Conservation (phyloP, 192 early-diverging fungal genomes). For the Backusella australiensis region DNA sequence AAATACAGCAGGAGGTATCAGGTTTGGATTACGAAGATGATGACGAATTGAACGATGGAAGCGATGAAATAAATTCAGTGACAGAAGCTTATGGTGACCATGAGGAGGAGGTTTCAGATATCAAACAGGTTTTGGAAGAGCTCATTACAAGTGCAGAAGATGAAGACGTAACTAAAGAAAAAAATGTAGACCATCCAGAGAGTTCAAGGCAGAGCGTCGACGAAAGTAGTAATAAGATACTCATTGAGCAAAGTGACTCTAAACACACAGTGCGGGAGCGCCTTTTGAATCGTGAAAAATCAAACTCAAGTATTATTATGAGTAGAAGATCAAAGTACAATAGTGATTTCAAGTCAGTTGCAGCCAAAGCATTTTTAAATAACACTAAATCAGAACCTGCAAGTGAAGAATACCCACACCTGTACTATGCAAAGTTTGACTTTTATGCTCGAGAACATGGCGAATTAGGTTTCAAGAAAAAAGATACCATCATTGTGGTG, state of each 20-base stretch:
- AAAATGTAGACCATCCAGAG: neutral
- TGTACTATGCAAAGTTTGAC: constrained; percentile 72
- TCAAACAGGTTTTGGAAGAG: neutral
- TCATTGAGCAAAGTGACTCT: neutral
- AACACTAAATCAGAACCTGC: constrained; percentile 8
- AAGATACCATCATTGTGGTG: constrained; percentile 70
- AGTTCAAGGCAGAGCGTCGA: neutral
- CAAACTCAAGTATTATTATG: neutral
- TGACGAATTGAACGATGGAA: neutral
- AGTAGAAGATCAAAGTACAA: constrained; percentile 12
- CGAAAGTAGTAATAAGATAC: neutral
- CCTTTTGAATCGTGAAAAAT: neutral
- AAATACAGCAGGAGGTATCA: neutral
- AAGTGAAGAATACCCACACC: constrained; percentile 29
- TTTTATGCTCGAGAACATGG: constrained; percentile 73
- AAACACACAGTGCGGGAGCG: constrained; percentile 13
- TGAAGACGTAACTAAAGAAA: neutral
- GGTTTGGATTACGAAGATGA: neutral
- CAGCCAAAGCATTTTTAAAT: constrained; percentile 27
- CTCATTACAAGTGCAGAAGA: neutral
- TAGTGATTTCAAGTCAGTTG: constrained; percentile 18
- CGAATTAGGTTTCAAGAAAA: constrained; percentile 67
- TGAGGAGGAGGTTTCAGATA: neutral
- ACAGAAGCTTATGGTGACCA: neutral
- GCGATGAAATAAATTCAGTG: neutral